These are phyloP conservation scores for Pleomassaria siparia DNA, from an alignment of 2,329 filamentous ascomycete genomes.

Conservation along the genomic window DNA sequence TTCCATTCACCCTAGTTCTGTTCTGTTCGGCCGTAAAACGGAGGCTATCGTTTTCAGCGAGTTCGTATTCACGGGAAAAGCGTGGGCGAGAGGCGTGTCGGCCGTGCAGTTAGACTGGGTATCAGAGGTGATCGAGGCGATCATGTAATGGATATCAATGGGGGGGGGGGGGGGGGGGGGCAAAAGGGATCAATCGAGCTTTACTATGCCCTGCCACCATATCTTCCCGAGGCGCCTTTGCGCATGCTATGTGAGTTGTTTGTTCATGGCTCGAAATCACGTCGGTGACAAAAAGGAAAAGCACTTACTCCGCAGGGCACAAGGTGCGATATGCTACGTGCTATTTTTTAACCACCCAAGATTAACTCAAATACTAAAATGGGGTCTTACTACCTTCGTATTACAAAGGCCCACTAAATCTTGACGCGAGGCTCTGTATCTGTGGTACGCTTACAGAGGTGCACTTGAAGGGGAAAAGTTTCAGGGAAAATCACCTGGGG, in stretches of 20 bases:
- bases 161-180: not conserved
- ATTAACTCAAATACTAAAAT: no score
- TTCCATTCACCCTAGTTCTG: constrained; percentile 63
- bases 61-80: constrained; percentile 66
- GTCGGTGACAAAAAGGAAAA: no score
- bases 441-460: not conserved
- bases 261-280: no score
- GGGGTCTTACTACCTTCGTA: no score
- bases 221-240: not conserved
- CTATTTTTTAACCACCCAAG: no score
- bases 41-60: constrained; percentile 67
- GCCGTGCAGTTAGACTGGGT: constrained; percentile 65
- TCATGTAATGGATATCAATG: constrained; percentile 18
- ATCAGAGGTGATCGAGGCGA: constrained; percentile 50
- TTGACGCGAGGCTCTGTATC: not conserved
- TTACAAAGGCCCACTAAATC: not conserved
- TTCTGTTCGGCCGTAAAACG: constrained; percentile 58
- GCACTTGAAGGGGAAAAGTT: not conserved
- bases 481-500: not conserved
- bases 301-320: no score
- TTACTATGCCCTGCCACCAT: not conserved
- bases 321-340: no score
- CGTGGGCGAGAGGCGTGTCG: constrained; percentile 64
- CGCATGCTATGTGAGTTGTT: no score
- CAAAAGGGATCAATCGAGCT: no score